These are phyloP conservation scores for Mycena rosella DNA, from an alignment of 768 basidiomycete genomes.

Conservation along the genomic window DNA sequence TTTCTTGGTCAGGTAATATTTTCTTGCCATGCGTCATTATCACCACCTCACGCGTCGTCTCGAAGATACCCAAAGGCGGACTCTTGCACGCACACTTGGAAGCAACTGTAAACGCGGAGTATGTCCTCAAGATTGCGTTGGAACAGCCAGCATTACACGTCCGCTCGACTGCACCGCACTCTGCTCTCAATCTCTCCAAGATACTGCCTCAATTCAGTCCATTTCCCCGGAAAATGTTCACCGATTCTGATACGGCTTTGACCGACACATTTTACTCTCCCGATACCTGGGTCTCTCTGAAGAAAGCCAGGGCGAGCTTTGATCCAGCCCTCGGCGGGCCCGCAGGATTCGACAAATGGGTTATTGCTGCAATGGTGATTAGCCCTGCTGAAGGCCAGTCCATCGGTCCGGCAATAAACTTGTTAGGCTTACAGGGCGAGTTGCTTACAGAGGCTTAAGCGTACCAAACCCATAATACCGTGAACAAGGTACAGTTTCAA, in stretches of 20 bases:
- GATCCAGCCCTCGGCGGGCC: constrained; percentile 65
- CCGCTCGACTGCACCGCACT: constrained; percentile 56
- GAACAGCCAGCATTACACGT: constrained; percentile 74
- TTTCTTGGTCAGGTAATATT: constrained; percentile 65
- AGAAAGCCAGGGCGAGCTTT: constrained; percentile 67
- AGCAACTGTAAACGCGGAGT: constrained; percentile 70
- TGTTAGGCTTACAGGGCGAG: too few species aligned
- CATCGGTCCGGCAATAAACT: too few species aligned
- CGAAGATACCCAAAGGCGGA: constrained; percentile 86
- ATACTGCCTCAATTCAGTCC: constrained; percentile 67
- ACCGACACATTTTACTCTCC: constrained; percentile 59
- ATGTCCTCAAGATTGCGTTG: constrained; percentile 67
- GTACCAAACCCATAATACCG: constrained; percentile 79
- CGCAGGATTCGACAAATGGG: constrained; percentile 78
- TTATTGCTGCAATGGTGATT: constrained; percentile 70
- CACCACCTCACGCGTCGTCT: neutral
- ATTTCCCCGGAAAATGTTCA: constrained; percentile 52
- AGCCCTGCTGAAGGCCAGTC: constrained; percentile 64
- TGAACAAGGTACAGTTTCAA: constrained; percentile 76
- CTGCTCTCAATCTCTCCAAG: constrained; percentile 53
- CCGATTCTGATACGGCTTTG: constrained; percentile 46
- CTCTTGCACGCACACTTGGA: constrained; percentile 84
- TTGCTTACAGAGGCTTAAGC: constrained; percentile 51
- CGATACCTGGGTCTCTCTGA: constrained; percentile 67
- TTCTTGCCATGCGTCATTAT: neutral